Evolutionary conservation across 495 filamentous ascomycete genomes (phyloP).

Genomic region (Clavariopsis aquatica): DNA sequence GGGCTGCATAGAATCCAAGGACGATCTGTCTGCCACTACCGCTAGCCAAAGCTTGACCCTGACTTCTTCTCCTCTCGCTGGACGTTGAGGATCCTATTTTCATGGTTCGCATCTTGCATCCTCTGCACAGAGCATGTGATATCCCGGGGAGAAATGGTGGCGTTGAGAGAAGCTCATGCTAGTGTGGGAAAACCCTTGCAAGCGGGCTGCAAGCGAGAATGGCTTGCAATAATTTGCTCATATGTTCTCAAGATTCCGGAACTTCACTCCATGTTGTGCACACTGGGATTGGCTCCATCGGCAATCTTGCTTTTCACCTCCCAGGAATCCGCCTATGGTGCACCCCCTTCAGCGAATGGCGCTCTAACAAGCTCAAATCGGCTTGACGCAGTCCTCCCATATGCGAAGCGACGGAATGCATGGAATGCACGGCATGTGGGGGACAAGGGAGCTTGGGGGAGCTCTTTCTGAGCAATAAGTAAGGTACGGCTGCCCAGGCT

Average conservation of each 20-base stretch:
- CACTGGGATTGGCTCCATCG: neutral
- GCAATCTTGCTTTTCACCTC: neutral
- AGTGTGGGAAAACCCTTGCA: conserved; percentile 13
- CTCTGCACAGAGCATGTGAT: conserved; percentile 1
- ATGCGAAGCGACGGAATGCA: conserved; percentile 12
- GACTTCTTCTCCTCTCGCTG: neutral
- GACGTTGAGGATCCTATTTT: neutral
- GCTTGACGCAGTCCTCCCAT: conserved; percentile 11
- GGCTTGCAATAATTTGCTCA: conserved; percentile 31
- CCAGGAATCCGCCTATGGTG: neutral
- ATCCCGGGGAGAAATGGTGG: neutral
- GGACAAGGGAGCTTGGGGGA: conserved; percentile 17
- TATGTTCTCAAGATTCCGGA: conserved; percentile 11
- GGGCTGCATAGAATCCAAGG: conserved; percentile 7
- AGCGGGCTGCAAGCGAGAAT: neutral
- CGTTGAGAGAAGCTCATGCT: neutral
- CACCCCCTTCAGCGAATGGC: neutral
- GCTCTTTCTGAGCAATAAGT: conserved; percentile 18
- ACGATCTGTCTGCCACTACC: conserved; percentile 17
- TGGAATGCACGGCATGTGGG: conserved; percentile 10
- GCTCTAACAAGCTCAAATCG: conserved; percentile 28
- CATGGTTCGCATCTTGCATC: neutral
- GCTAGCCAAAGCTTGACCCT: conserved; percentile 26
- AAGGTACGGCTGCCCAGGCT: conserved; percentile 15
- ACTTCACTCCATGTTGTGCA: neutral